phyloP scores from a whole-genome alignment of 2,329 filamentous ascomycete genomes.

The Colletotrichum truncatum region DNA sequence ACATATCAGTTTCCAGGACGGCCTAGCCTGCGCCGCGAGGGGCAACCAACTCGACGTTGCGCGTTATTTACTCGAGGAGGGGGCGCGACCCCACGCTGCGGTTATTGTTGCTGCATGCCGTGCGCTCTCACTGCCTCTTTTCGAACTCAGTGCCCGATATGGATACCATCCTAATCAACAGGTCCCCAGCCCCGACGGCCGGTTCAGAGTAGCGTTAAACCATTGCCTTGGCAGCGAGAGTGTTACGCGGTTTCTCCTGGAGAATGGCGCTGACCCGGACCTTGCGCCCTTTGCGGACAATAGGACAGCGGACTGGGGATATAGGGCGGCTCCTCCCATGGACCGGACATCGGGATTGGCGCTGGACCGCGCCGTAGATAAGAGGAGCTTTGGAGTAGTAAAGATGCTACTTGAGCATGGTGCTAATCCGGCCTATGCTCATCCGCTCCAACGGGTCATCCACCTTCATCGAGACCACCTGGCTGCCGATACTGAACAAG shows the following conservation, averaged over 20 bases:
- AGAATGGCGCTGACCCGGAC: not conserved
- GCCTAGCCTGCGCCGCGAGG: not conserved
- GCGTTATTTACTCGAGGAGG: not conserved
- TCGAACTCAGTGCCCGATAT: not conserved
- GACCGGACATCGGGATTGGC: not conserved
- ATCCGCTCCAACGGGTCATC: not conserved
- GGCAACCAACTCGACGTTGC: not conserved
- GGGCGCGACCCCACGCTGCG: not conserved
- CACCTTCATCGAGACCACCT: not conserved
- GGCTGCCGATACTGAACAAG: not conserved
- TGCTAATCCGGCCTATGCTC: not conserved
- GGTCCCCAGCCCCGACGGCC: not conserved
- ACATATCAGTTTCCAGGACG: not conserved
- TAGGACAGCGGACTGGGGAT: not conserved
- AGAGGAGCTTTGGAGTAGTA: not conserved
- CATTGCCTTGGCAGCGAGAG: not conserved
- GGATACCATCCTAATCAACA: not conserved
- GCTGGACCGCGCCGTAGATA: not conserved
- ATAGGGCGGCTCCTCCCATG: not conserved
- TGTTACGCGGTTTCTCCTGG: not conserved
- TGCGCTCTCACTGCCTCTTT: not conserved
- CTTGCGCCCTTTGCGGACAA: not conserved
- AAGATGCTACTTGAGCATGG: not conserved
- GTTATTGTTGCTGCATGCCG: not conserved
- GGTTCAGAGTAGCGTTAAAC: not conserved